Evolutionary conservation across 2,329 filamentous ascomycete species (phyloP).

Genomic region (Ascocoryne sarcoides): DNA sequence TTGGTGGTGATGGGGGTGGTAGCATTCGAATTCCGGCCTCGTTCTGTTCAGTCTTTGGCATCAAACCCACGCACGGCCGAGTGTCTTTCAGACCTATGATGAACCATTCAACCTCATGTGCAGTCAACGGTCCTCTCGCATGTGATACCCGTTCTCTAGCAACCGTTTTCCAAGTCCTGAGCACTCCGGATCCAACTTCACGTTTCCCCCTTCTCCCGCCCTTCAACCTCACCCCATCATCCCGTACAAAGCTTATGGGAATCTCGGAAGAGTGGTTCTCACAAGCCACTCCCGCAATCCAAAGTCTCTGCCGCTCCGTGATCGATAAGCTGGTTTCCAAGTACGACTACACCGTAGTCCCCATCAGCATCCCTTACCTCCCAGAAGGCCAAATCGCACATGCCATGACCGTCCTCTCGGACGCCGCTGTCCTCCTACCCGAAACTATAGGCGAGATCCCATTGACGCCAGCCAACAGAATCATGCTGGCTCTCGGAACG

Average conservation of each 20-base stretch:
- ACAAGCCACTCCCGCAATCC: conserved; percentile 55
- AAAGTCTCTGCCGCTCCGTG: conserved; percentile 49
- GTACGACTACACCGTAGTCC: conserved; percentile 40
- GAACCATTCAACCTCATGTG: conserved; percentile 42
- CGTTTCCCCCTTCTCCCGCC: conserved; percentile 52
- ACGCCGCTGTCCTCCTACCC: conserved; percentile 42
- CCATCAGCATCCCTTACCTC: conserved; percentile 57
- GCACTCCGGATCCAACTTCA: conserved; percentile 54
- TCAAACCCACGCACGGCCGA: conserved; percentile 70
- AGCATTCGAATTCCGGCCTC: conserved; percentile 39
- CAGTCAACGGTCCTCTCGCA: conserved; percentile 66
- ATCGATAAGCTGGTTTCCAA: conserved; percentile 47
- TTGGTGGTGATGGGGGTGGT: conserved; percentile 82
- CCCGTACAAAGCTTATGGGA: conserved; percentile 46
- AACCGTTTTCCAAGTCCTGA: conserved; percentile 70
- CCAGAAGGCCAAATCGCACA: conserved; percentile 68
- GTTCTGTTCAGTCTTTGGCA: conserved; percentile 51
- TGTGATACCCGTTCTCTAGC: conserved; percentile 67
- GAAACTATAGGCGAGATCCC: conserved; percentile 26
- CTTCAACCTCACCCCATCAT: conserved; percentile 31
- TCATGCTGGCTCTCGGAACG: conserved; percentile 56
- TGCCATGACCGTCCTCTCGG: conserved; percentile 64
- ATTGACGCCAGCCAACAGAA: conserved; percentile 50
- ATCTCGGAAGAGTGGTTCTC: conserved; percentile 61
- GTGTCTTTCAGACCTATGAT: conserved; percentile 34